Percentiles rank a stretch among this genome's conserved stretches.
Evolutionary conservation across 108 stramenopile genomes (phyloP).

Genomic region (Nitzschia sp.): DNA sequence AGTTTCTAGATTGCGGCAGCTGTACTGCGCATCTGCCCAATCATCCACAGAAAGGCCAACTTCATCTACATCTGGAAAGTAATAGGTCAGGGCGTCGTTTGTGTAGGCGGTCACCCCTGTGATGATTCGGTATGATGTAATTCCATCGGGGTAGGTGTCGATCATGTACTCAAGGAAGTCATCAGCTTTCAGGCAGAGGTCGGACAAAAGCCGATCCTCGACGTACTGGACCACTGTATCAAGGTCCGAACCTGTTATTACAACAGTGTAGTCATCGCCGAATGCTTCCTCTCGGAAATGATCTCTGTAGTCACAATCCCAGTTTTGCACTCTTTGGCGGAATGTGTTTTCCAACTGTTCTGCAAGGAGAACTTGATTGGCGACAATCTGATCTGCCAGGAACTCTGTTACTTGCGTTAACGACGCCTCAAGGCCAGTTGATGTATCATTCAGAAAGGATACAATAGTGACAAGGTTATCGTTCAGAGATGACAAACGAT

Average conservation of each 20-base stretch:
- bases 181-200: constrained; percentile 32
- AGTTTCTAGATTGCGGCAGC: constrained; percentile 12
- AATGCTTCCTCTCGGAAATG: constrained; percentile 28
- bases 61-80: constrained; percentile 14
- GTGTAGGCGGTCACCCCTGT: constrained; percentile 13
- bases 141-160: constrained; percentile 2
- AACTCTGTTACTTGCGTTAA: constrained; percentile 17
- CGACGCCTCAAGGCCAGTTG: constrained; percentile 4
- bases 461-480: constrained; percentile 21
- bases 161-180: constrained; percentile 32
- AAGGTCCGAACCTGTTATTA: constrained; percentile 11
- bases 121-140: constrained; percentile 8
- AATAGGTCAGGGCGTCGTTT: constrained; percentile 2
- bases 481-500: constrained; percentile 27
- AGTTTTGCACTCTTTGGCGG: constrained; percentile 19
- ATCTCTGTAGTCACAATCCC: constrained; percentile 44
- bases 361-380: constrained; percentile 14
- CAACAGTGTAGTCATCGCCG: constrained; percentile 9
- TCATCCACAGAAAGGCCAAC: constrained; percentile 5
- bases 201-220: constrained; percentile 35
- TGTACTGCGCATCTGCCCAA: constrained; percentile 17
- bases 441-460: constrained; percentile 43
- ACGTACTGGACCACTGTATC: constrained; percentile 27
- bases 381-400: constrained; percentile 30
- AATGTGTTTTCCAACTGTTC: constrained; percentile 36